Conservation (phyloP, 139 green algal genomes). For the Auxenochlorella pyrenoidosa region DNA sequence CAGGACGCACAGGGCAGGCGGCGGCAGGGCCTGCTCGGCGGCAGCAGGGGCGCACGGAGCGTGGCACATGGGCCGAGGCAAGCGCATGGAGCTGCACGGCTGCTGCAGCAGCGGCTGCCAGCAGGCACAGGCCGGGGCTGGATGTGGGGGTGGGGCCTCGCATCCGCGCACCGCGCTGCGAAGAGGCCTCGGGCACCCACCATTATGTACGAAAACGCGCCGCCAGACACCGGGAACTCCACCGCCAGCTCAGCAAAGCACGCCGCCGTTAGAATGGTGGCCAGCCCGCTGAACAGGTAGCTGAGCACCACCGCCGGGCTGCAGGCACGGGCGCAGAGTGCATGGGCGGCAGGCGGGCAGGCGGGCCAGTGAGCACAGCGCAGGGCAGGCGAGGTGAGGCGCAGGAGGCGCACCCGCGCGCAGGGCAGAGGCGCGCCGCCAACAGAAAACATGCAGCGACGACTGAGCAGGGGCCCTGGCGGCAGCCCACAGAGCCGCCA, state of each 20-base stretch:
- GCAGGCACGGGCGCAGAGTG: neutral
- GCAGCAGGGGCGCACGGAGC: neutral
- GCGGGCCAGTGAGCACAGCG: neutral
- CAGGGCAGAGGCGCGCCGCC: neutral
- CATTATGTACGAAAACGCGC: slow-evolving; percentile 48
- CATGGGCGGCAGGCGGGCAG: neutral
- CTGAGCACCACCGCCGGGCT: slow-evolving; percentile 35
- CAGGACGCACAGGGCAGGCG: neutral
- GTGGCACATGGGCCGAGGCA: too few relatives aligned
- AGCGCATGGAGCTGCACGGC: neutral
- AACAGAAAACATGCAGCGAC: neutral
- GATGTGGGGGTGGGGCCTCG: too few relatives aligned
- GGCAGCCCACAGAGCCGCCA: neutral
- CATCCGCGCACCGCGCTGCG: too few relatives aligned
- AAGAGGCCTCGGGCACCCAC: too few relatives aligned
- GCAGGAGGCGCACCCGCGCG: neutral
- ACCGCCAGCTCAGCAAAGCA: slow-evolving; percentile 49
- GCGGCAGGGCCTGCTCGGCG: neutral
- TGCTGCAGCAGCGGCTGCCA: neutral
- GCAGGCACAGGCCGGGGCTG: neutral
- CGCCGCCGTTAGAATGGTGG: slow-evolving; percentile 11
- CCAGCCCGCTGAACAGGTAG: slow-evolving; percentile 33
- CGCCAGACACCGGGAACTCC: slow-evolving; percentile 47
- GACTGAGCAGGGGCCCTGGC: neutral
- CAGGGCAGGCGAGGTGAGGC: too few relatives aligned